These are phyloP conservation scores for Paralagenidium karlingii DNA, from an alignment of 352 stramenopile genomes.

Conservation along the genomic window DNA sequence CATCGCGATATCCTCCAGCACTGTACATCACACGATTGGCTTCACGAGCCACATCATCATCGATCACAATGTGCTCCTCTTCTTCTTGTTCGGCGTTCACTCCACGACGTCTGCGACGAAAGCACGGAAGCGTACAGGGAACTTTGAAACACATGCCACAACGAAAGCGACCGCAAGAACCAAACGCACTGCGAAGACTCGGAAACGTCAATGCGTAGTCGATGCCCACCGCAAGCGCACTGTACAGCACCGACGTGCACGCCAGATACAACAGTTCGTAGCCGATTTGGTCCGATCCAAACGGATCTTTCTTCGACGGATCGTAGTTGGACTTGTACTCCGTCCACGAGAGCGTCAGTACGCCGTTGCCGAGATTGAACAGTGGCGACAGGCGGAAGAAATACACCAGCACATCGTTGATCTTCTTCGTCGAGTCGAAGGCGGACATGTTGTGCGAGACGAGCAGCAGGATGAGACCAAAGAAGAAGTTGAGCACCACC, in stretches of 20 bases:
- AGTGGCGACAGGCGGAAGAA: constrained; percentile 32
- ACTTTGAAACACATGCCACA: no score
- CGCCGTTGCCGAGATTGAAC: constrained; percentile 20
- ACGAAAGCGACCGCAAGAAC: no score
- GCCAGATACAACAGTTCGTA: constrained; percentile 46
- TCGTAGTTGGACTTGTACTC: background rate
- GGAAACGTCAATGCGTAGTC: constrained; percentile 47
- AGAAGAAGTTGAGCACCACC: constrained; percentile 33
- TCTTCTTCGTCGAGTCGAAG: constrained; percentile 13
- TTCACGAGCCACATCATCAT: constrained; percentile 28
- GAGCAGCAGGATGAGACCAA: constrained; percentile 29
- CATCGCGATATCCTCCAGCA: constrained; percentile 11
- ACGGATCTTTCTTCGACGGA: constrained; percentile 29
- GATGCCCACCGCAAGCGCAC: constrained; percentile 21
- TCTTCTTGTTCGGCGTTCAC: no score
- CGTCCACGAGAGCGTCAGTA: constrained; percentile 14
- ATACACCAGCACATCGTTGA: constrained; percentile 19
- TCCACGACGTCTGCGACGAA: no score
- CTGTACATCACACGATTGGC: constrained; percentile 14
- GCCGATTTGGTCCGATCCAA: constrained; percentile 40
- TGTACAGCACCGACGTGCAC: constrained; percentile 25
- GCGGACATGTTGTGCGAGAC: constrained; percentile 24
- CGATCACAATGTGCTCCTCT: constrained; percentile 18
- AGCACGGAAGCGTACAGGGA: no score
- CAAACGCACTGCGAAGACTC: no score